Base-by-base conservation (phyloP, 306 rosid species). In the Erythrophleum fordii region DNA sequence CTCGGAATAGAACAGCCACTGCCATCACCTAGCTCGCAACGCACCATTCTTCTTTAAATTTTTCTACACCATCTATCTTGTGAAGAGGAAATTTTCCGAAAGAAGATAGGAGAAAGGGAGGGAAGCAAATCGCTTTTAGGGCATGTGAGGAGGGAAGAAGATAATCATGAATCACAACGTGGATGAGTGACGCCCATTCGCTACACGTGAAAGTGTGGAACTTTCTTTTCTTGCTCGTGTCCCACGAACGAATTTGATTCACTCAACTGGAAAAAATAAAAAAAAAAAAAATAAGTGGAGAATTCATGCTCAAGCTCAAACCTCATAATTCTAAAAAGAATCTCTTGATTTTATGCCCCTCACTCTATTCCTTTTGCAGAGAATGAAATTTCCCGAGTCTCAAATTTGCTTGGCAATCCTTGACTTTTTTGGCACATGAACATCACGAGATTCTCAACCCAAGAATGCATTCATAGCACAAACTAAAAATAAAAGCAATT, bases 101-200 rank as follows among this genome's bases (percentile, higher is more conserved):
- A 39, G 17, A 20, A 10, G 72, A 6, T 26, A 66, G 18, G 10
- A 35, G 8, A 11, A n/a, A 65, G 37, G 28, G 2, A 18, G 69
- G n/a, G 69, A 17, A n/a, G 48, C 3, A 37, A 65, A 35, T 35
- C 29, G 6, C 4, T 11, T 20, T 13, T 6, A 37, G 72, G 51
- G 53, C 73, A 68, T 42, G 73, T 20, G 53, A 48, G 73, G 73
- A 52, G 52, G 0, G 73, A 42, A 68, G 53, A 41, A 12, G 53
- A 68, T 68, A 68, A 41, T 20, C 4, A 66, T 41, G 28, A 5
- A 35, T 11, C 20, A 6, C 34, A 68, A 5, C 12, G 5, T 13
- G 20, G 55, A 49, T 52, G 59, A 52, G 59, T 18, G 59, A 52
- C 46, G 20, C 52, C 52, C 35, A 42, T 68, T 22, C 20, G 11